These are phyloP conservation scores for Nemania sp. DNA, from an alignment of 2,329 filamentous ascomycete species.

Conservation along the genomic window DNA sequence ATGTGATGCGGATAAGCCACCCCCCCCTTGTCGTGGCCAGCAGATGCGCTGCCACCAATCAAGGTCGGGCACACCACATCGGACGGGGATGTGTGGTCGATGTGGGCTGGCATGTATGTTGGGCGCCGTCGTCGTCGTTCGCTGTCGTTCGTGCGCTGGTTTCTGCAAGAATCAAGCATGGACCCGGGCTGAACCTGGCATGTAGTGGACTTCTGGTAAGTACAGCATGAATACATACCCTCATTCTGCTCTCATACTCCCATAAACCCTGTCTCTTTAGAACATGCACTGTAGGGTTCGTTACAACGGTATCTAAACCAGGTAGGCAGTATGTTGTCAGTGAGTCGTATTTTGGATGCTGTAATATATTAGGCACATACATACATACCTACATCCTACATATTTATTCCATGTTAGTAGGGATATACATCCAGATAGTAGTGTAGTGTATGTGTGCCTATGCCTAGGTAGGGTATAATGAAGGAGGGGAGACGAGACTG, in stretches of 20 bases:
- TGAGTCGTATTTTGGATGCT: too few relatives aligned
- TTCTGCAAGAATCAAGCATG: slow-evolving; percentile 27
- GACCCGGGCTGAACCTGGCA: slow-evolving; percentile 4
- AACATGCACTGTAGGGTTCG: too few relatives aligned
- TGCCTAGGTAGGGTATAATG: too few relatives aligned
- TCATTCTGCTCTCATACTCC: background rate
- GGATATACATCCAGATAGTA: too few relatives aligned
- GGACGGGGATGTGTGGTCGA: slow-evolving; percentile 32
- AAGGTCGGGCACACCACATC: slow-evolving; percentile 30
- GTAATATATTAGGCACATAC: background rate
- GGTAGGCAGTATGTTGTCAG: too few relatives aligned
- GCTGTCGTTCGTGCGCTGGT: slow-evolving; percentile 42
- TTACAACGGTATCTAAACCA: too few relatives aligned
- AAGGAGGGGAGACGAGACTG: too few relatives aligned
- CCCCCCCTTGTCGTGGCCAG: slow-evolving; percentile 39
- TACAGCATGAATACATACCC: background rate
- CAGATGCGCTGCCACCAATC: slow-evolving; percentile 37
- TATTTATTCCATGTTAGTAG: too few relatives aligned
- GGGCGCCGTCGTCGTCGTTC: slow-evolving; percentile 33
- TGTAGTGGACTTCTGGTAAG: slow-evolving; percentile 14
- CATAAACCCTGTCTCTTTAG: too few relatives aligned
- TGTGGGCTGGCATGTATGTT: slow-evolving; percentile 32
- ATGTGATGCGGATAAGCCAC: slow-evolving; percentile 28
- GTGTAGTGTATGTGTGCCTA: too few relatives aligned
- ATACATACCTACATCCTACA: background rate